Evolutionary conservation across 306 rosid species (phyloP).

Genomic region (Prunus armeniaca): DNA sequence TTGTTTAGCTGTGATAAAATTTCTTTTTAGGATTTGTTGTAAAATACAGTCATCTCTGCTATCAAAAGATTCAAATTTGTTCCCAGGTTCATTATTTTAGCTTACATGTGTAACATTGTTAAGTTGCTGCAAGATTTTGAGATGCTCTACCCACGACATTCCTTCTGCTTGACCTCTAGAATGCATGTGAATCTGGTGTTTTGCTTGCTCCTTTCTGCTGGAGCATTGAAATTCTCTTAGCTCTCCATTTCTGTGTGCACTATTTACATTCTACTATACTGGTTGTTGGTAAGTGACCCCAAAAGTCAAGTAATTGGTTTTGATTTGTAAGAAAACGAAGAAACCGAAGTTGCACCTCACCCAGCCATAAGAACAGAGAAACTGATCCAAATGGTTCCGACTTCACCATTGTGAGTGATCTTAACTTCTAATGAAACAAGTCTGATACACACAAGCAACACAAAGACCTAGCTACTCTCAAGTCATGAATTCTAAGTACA

Average conservation of each 20-base stretch:
- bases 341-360: too few relatives aligned
- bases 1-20: not conserved
- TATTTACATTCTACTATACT: not conserved
- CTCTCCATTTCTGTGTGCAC: not conserved
- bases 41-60: not conserved
- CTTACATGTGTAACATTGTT: not conserved
- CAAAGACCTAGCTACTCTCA: too few relatives aligned
- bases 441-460: too few relatives aligned
- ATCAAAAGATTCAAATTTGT: conserved; percentile 13
- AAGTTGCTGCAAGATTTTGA: not conserved
- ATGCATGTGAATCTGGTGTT: not conserved
- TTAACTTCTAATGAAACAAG: too few relatives aligned
- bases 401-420: too few relatives aligned
- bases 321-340: too few relatives aligned
- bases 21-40: conserved; percentile 11
- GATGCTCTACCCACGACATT: not conserved
- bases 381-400: too few relatives aligned
- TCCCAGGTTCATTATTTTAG: not conserved
- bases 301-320: too few relatives aligned
- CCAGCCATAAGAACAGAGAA: too few relatives aligned
- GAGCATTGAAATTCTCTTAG: not conserved
- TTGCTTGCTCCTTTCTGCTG: not conserved
- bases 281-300: too few relatives aligned
- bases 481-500: too few relatives aligned
- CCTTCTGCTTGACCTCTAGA: not conserved